Percentiles rank a stretch among this genome's conserved stretches.
Conservation (phyloP, 805 yeast genomes). For the Myxozyma vanderwaltii region DNA sequence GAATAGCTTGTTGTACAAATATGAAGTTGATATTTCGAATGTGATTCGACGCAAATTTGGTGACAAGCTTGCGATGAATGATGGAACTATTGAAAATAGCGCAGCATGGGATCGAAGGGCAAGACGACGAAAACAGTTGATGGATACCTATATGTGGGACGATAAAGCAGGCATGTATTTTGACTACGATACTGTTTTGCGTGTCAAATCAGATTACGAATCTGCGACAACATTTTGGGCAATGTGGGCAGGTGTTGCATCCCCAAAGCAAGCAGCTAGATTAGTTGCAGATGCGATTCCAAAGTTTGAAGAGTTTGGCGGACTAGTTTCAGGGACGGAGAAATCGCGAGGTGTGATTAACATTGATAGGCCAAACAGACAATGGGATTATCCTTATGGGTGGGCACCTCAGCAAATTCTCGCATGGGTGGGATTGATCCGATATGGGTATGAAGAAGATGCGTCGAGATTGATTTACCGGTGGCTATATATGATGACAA, state of each 20-base stretch:
- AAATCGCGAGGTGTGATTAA: slow-evolving; percentile 71
- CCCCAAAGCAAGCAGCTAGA: slow-evolving; percentile 64
- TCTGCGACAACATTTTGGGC: slow-evolving; percentile 93
- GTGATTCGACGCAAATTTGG: slow-evolving; percentile 60
- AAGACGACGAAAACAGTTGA: slow-evolving; percentile 51
- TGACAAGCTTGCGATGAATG: slow-evolving; percentile 45
- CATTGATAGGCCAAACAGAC: slow-evolving; percentile 78
- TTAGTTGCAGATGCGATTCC: slow-evolving; percentile 61
- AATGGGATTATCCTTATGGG: slow-evolving; percentile 97
- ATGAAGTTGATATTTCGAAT: slow-evolving; percentile 79
- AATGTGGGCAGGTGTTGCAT: slow-evolving; percentile 76
- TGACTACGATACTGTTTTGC: slow-evolving; percentile 72
- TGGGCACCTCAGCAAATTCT: slow-evolving; percentile 99
- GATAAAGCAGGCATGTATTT: slow-evolving; percentile 74
- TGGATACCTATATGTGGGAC: slow-evolving; percentile 80
- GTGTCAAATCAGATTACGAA: slow-evolving; percentile 65
- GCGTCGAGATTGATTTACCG: slow-evolving; percentile 75
- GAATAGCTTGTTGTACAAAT: slow-evolving; percentile 82
- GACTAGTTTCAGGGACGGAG: slow-evolving; percentile 81
- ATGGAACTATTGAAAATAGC: slow-evolving; percentile 50
- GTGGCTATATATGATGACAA: slow-evolving; percentile 88
- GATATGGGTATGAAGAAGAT: slow-evolving; percentile 67
- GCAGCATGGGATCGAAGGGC: slow-evolving; percentile 68
- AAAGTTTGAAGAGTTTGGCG: slow-evolving; percentile 83
- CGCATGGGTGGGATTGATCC: slow-evolving; percentile 83